Evolutionary conservation across 164 flowering plant species (phyloP), one percentile per base, ranked within the genome.

Genomic region (Umbellularia californica): DNA sequence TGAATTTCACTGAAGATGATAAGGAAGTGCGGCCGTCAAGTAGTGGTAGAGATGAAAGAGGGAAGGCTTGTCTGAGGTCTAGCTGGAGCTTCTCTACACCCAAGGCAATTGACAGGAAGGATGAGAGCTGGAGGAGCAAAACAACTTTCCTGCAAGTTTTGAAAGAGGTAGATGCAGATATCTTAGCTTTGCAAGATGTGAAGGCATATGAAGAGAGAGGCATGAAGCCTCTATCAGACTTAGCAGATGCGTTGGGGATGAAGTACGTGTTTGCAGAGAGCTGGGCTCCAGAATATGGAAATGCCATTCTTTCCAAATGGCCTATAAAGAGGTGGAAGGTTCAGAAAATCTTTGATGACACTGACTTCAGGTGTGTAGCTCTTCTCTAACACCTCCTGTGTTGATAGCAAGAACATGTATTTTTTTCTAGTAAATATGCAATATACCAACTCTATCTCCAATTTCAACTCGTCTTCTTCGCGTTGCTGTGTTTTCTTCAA

Each of bases 221-320:
- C 5, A 94, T 92, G 98, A 88, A 76, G 77, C 98, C 98, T n/a
- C 76, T 95, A 1, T 92, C 97, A 33, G 97, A 91, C 78, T 81
- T 95, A 75, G 98, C 98, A 10, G 70, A 71, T 64, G 92, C 90
- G 6, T 80, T 95, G 72, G 98, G 97, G 72, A 95, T 95, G 98
- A 84, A 84, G 1, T 95, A 86, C 80, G 97, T 90, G 62, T 95
- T 95, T 84, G 98, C 97, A 10, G 98, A 92, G 82, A 92, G 98
- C 77, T 95, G 98, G 98, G 98, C 98, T 17, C 98, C 97, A 0
- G 97, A 92, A 77, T 94, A 89, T 76, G 98, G 98, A 0, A 94
- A 94, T 72, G 97, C 98, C 2, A 80, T 95, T 47, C 72, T 95
- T 33, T 95, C 98, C 0, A 91, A 87, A 79, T 95, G 95, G 94